Percentiles rank a stretch among this genome's conserved stretches.
phyloP scores from a whole-genome alignment of 768 basidiomycete genomes.

The Heimioporus sp. region DNA sequence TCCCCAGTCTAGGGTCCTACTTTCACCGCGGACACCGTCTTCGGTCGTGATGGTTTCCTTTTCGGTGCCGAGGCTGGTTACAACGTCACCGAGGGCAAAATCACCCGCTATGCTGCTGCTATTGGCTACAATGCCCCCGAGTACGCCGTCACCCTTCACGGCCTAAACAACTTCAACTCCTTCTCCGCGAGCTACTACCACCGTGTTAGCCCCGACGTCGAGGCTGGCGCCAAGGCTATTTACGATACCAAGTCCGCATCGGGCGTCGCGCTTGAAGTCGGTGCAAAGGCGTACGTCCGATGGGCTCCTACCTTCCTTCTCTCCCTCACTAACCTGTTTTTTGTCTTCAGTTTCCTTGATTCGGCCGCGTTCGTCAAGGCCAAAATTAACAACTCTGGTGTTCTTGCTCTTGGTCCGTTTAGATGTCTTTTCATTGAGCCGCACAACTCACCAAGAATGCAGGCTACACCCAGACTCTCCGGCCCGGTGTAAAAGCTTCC shows the following conservation, averaged over 20 bases:
- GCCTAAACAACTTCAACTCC: slow-evolving; percentile 89
- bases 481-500: slow-evolving; percentile 88
- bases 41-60: slow-evolving; percentile 97
- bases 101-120: slow-evolving; percentile 90
- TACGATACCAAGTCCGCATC: slow-evolving; percentile 92
- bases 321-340: background rate
- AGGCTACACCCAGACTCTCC: slow-evolving; percentile 92
- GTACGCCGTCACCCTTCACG: slow-evolving; percentile 92
- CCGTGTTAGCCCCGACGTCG: slow-evolving; percentile 86
- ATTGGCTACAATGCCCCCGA: slow-evolving; percentile 95
- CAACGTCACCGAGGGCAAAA: slow-evolving; percentile 91
- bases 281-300: slow-evolving; percentile 81
- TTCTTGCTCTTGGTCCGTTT: slow-evolving; percentile 73
- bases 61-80: slow-evolving; percentile 95
- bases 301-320: background rate
- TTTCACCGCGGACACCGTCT: slow-evolving; percentile 92
- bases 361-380: slow-evolving; percentile 92
- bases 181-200: slow-evolving; percentile 99
- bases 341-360: slow-evolving; percentile 66
- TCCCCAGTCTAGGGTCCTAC: slow-evolving; percentile 76
- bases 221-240: slow-evolving; percentile 94
- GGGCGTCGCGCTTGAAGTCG: slow-evolving; percentile 90
- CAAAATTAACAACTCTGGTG: slow-evolving; percentile 97
- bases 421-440: background rate
- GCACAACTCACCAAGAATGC: slow-evolving; percentile 11